Percentiles rank a stretch among this genome's conserved stretches.
Evolutionary conservation across 495 filamentous ascomycete species (phyloP).

Genomic region (Beverwykella pulmonaria): DNA sequence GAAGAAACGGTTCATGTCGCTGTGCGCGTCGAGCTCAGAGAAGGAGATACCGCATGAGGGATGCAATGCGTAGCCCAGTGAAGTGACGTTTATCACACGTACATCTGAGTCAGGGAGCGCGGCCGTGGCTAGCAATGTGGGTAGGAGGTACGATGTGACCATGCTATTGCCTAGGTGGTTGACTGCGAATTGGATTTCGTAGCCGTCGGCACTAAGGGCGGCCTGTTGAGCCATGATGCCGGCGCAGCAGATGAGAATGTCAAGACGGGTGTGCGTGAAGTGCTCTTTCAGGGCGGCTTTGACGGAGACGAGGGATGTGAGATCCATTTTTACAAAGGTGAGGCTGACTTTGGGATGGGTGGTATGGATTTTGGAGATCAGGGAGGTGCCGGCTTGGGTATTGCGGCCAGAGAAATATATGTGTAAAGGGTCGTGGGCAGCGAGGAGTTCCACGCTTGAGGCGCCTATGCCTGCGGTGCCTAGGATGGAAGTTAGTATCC

Average conservation of each 20-base stretch:
- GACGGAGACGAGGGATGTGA: conserved; percentile 16
- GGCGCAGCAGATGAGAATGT: conserved; percentile 44
- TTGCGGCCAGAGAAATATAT: conserved; percentile 30
- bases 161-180: conserved; percentile 55
- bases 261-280: conserved; percentile 23
- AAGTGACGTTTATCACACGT: conserved; percentile 50
- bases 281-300: not conserved
- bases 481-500: not conserved
- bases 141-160: conserved; percentile 35
- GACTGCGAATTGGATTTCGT: conserved; percentile 55
- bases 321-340: conserved; percentile 16
- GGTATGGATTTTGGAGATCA: not conserved
- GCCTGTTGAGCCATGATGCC: conserved; percentile 53
- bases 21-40: conserved; percentile 31
- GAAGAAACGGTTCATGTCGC: conserved; percentile 10
- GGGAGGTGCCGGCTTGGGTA: not conserved
- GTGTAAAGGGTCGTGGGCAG: conserved; percentile 17
- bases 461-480: conserved; percentile 29
- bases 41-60: conserved; percentile 33
- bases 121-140: conserved; percentile 31
- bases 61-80: conserved; percentile 48
- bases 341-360: not conserved
- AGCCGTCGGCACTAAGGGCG: conserved; percentile 50
- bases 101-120: conserved; percentile 44
- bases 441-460: conserved; percentile 6